These are phyloP conservation scores for Erythrobasidium hasegawianum DNA, from an alignment of 1,284 basidiomycete species.

Conservation along the genomic window DNA sequence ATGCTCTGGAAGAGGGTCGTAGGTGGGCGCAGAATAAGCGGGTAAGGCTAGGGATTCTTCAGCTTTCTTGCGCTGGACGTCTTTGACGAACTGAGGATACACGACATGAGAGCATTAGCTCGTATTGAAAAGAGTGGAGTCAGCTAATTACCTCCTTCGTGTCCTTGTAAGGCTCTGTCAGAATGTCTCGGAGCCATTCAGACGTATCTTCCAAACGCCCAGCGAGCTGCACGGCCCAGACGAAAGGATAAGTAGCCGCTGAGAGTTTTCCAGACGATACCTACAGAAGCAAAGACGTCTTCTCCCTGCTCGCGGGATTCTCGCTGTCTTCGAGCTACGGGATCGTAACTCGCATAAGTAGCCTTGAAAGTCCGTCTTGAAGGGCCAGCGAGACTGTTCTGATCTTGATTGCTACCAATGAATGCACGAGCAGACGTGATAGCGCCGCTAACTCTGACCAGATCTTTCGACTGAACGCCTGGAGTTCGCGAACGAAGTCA, in stretches of 20 bases:
- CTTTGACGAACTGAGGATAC: not conserved
- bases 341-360: conserved; percentile 7
- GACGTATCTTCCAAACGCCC: not conserved
- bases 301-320: conserved; percentile 8
- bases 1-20: not conserved
- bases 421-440: conserved; percentile 11
- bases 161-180: conserved; percentile 1
- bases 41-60: not conserved
- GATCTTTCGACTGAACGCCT: not conserved
- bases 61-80: not conserved
- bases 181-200: conserved; percentile 5
- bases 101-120: no score
- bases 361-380: conserved; percentile 15
- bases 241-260: no score
- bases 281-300: conserved; percentile 20
- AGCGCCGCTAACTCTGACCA: conserved; percentile 15
- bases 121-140: no score
- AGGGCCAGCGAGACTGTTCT: not conserved
- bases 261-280: no score
- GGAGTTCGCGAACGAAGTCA: not conserved
- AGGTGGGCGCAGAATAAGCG: not conserved
- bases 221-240: not conserved
- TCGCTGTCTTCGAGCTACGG: conserved; percentile 1
- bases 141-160: conserved; percentile 5
- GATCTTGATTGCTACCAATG: not conserved